Evolutionary conservation across 192 early-diverging fungal species (phyloP), one percentile per base, ranked within the genome.

Genomic region (Podila horticola): DNA sequence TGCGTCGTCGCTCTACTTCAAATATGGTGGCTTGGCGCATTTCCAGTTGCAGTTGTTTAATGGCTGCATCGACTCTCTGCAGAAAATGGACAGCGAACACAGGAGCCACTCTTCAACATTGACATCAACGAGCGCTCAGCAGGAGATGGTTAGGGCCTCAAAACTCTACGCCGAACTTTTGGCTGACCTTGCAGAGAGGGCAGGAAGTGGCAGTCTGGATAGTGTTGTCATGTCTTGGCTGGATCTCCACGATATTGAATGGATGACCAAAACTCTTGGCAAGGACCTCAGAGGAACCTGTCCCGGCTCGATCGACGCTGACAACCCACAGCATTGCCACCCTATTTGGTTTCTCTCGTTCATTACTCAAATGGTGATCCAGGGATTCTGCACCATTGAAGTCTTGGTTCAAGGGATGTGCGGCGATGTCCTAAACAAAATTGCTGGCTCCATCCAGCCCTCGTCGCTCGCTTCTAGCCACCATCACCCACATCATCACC

Each of bases 141-240:
- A 68, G 24, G 70, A 81, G 31, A 36, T 73, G 13, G 26, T 73
- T 13, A 31, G 57, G 22, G 67, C 71, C 12, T 66, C 77, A 6
- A 64, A 66, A 59, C 33, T 65, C 2, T 81, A 67, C 9, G 66
- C 70, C 28, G 77, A 72, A 30, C 51, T 81, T 4, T 28, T 81
- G 15, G 70, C 67, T 12, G 77, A 81, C 17, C 69, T 81, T 70
- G 70, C 77, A 17, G 77, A 81, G 28, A 58, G 71, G 12, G 57
- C 66, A 7, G 77, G 77, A n/a, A 69, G 50, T 26, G 77, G 77
- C 0, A 64, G 55, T 26, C 59, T 73, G 71, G 63, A 81, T 31
- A 71, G 73, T 7, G 77, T 81, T 19, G 66, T 81, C 4, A n/a
- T 65, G 11, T 81, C 71, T 0, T 81, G 77, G 77, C 31, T 81